Conservation (phyloP, 805 yeast species). For the Jamesozyma hellenica region DNA sequence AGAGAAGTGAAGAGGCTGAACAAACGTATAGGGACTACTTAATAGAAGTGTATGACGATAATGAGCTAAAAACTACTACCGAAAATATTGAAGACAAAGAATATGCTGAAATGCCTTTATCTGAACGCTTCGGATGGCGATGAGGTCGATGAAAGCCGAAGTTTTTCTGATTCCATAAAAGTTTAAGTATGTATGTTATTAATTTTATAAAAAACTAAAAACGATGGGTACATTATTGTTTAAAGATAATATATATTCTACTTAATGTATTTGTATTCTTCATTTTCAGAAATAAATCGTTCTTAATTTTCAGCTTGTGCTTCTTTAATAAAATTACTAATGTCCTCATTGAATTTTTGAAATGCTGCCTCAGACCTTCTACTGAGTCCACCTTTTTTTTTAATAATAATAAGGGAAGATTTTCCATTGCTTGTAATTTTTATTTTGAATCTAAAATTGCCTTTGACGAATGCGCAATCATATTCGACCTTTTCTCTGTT, state of each 20-base stretch:
- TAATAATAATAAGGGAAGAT: conserved; percentile 13
- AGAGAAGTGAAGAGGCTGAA: too few relatives aligned
- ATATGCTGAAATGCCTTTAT: background rate
- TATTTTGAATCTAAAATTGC: conserved; percentile 22
- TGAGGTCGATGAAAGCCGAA: background rate
- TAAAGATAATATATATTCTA: too few relatives aligned
- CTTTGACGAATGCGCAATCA: conserved; percentile 21
- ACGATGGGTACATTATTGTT: too few relatives aligned
- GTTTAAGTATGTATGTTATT: too few relatives aligned
- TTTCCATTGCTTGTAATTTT: conserved; percentile 11
- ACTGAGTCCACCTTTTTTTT: conserved; percentile 11
- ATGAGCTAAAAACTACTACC: background rate
- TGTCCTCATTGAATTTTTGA: conserved; percentile 16
- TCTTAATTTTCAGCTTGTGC: conserved; percentile 2
- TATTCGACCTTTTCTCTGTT: conserved; percentile 19
- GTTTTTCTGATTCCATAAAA: too few relatives aligned
- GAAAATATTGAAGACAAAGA: background rate
- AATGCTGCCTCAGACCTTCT: conserved; percentile 11
- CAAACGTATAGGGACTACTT: background rate
- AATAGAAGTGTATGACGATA: background rate
- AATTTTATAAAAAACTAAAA: too few relatives aligned
- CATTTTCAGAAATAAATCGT: too few relatives aligned
- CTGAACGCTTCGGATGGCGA: background rate
- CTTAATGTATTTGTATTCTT: background rate
- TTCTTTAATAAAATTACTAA: conserved; percentile 13